Percentiles rank a stretch among this genome's conserved stretches.
Conservation (phyloP, 441 rosid genomes). For the Theobroma grandiflorum region DNA sequence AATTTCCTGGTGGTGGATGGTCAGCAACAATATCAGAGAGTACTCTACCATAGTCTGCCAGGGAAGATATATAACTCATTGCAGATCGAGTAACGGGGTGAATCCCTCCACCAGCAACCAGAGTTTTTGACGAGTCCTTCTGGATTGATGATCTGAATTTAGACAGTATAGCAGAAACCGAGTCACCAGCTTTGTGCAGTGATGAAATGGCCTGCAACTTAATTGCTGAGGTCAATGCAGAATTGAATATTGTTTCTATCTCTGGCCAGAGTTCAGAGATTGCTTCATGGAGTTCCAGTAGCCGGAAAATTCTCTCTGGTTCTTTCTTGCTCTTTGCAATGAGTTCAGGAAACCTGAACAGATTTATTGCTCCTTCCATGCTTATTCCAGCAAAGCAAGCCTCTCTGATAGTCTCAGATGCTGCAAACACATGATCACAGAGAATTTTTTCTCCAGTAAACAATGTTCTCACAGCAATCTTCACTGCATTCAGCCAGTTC, state of each 20-base stretch:
- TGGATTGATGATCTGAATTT: slow-evolving; percentile 49
- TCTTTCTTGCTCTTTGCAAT: slow-evolving; percentile 52
- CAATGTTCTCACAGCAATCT: slow-evolving; percentile 49
- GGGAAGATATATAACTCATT: slow-evolving; percentile 68
- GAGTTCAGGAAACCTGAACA: slow-evolving; percentile 61
- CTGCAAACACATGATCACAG: slow-evolving; percentile 61
- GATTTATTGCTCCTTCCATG: slow-evolving; percentile 53
- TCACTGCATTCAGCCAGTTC: slow-evolving; percentile 59
- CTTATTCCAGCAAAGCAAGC: slow-evolving; percentile 63
- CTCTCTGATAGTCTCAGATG: slow-evolving; percentile 50
- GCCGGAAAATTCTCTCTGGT: slow-evolving; percentile 46
- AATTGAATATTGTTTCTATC: slow-evolving; percentile 53
- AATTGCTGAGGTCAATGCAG: slow-evolving; percentile 48
- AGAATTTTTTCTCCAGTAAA: slow-evolving; percentile 59
- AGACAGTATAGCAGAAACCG: slow-evolving; percentile 39
- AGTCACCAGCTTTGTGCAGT: slow-evolving; percentile 49
- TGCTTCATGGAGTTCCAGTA: slow-evolving; percentile 54
- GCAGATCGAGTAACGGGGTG: slow-evolving; percentile 59
- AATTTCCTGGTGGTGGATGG: slow-evolving; percentile 42
- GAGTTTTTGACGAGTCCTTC: slow-evolving; percentile 48
- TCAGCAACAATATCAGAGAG: slow-evolving; percentile 47
- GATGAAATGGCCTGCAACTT: slow-evolving; percentile 58
- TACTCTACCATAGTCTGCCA: slow-evolving; percentile 63
- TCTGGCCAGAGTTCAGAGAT: slow-evolving; percentile 57
- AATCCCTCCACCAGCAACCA: slow-evolving; percentile 53